Evolutionary conservation across 495 filamentous ascomycete species (phyloP).

Genomic region (Ramalina peruviana): DNA sequence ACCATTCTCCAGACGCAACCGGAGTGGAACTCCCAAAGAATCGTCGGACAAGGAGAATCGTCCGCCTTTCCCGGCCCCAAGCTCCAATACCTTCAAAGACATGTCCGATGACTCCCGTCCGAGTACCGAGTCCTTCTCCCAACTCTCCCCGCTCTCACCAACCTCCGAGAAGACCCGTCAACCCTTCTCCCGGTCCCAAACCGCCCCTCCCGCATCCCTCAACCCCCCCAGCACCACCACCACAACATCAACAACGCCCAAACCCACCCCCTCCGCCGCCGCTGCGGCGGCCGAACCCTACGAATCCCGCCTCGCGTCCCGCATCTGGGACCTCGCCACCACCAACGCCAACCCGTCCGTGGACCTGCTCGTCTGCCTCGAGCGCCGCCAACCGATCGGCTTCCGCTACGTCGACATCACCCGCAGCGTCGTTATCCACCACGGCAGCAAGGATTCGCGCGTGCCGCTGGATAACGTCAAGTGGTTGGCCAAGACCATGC

Average conservation of each 20-base stretch:
- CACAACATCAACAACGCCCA: not conserved
- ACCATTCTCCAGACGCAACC: not conserved
- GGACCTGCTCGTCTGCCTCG: constrained; percentile 83
- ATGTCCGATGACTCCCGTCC: too few species aligned
- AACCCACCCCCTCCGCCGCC: not conserved
- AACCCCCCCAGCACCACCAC: not conserved
- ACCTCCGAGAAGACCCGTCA: not conserved
- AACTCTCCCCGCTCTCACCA: too few species aligned
- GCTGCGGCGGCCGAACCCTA: constrained; percentile 59
- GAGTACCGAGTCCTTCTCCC: too few species aligned
- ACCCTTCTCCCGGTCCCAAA: not conserved
- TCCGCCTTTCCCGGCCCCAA: not conserved
- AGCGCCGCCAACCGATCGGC: constrained; percentile 80
- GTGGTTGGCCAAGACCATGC: constrained; percentile 92
- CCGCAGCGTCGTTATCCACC: constrained; percentile 79
- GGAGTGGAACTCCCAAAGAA: not conserved
- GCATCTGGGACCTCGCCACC: constrained; percentile 91
- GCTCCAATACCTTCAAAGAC: too few species aligned
- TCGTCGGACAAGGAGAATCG: constrained; percentile 3
- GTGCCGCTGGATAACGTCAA: constrained; percentile 90
- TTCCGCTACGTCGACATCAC: constrained; percentile 97
- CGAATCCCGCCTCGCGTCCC: constrained; percentile 73
- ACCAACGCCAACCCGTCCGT: constrained; percentile 86
- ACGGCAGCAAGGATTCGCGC: constrained; percentile 78
- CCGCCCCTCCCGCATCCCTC: not conserved